phyloP scores from a whole-genome alignment of 2,329 filamentous ascomycete genomes.

The Kalmusia sp. region DNA sequence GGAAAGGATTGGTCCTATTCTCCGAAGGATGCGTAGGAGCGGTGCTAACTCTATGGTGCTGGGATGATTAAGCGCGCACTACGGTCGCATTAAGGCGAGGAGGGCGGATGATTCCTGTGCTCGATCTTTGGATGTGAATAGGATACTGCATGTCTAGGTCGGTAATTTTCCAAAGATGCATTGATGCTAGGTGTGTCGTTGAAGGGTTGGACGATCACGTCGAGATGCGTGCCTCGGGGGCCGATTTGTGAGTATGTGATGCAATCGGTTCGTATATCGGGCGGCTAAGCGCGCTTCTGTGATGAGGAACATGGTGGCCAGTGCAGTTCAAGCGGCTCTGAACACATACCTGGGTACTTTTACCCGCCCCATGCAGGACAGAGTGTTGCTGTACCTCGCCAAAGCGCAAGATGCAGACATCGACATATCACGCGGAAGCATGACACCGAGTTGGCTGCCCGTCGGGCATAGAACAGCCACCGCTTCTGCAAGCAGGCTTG shows the following conservation, averaged over 20 bases:
- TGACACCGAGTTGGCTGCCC: neutral
- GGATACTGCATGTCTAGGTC: too few species aligned
- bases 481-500: neutral
- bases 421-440: neutral
- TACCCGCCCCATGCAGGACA: neutral
- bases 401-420: neutral
- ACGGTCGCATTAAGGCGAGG: neutral
- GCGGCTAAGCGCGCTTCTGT: neutral
- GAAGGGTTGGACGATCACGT: too few species aligned
- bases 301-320: neutral
- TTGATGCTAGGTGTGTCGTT: too few species aligned
- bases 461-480: neutral
- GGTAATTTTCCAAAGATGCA: too few species aligned
- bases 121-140: too few species aligned
- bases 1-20: neutral
- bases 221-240: too few species aligned
- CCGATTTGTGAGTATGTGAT: too few species aligned
- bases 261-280: neutral
- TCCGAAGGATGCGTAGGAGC: constrained; percentile 3
- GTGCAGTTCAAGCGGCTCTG: neutral
- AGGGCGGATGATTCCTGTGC: too few species aligned
- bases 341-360: neutral
- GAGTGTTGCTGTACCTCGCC: neutral
- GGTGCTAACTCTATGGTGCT: neutral
- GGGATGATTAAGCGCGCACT: neutral